Conservation (phyloP, 2,329 filamentous ascomycete genomes). For the Trichoderma gracile region DNA sequence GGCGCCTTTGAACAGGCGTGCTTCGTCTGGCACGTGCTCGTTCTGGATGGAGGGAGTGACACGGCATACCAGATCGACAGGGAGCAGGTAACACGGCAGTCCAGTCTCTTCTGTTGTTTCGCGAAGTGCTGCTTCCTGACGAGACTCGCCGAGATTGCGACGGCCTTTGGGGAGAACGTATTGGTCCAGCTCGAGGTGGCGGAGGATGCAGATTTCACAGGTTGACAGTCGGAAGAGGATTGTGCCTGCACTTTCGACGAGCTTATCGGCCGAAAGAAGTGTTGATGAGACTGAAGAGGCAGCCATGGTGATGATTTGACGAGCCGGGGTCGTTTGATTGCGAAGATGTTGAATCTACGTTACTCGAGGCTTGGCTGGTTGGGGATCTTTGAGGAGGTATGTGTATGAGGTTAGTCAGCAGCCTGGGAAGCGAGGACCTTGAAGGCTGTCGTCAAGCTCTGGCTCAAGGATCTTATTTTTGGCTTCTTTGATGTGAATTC, state of each 20-base stretch:
- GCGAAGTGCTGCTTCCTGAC: constrained; percentile 26
- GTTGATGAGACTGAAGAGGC: neutral
- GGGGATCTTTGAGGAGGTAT: too few relatives aligned
- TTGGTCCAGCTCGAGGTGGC: constrained; percentile 1
- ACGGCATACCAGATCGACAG: neutral
- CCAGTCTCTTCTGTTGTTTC: constrained; percentile 27
- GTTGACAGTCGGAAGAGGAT: constrained; percentile 29
- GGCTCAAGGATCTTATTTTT: too few relatives aligned
- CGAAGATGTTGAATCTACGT: too few relatives aligned
- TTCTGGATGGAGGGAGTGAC: neutral
- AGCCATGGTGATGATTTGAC: neutral
- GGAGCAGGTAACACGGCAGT: neutral
- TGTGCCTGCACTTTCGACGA: constrained; percentile 29
- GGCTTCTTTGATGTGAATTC: too few relatives aligned
- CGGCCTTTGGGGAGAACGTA: constrained; percentile 30
- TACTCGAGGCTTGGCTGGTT: too few relatives aligned
- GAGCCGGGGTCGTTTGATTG: too few relatives aligned
- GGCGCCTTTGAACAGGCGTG: constrained; percentile 28
- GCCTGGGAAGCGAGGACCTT: too few relatives aligned
- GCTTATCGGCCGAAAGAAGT: constrained; percentile 14
- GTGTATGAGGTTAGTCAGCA: too few relatives aligned
- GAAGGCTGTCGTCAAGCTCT: too few relatives aligned
- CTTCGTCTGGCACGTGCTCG: constrained; percentile 24
- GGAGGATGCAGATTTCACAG: constrained; percentile 26
- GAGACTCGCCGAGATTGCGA: constrained; percentile 25